phyloP scores from a whole-genome alignment of 2,329 filamentous ascomycete genomes.

The Penicillium sp. region DNA sequence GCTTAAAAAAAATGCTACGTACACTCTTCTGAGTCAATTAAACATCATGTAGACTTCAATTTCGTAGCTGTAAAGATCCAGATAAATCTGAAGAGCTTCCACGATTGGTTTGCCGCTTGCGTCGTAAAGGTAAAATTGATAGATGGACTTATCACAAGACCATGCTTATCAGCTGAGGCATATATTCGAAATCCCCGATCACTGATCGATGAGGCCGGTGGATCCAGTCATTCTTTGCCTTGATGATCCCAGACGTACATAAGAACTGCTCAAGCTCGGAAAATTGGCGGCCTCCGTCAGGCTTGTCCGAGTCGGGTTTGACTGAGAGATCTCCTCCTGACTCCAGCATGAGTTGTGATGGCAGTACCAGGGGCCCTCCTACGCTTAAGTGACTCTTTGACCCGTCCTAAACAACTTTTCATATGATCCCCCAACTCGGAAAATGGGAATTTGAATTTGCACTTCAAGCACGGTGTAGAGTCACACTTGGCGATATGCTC shows the following conservation, averaged over 20 bases:
- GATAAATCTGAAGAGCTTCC: background rate
- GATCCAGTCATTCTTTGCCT: background rate
- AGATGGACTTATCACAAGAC: background rate
- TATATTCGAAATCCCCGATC: background rate
- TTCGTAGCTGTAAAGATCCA: background rate
- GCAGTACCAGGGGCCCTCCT: background rate
- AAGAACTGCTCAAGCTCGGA: background rate
- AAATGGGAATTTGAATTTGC: background rate
- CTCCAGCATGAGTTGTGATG: background rate
- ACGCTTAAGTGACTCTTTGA: background rate
- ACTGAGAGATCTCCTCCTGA: background rate
- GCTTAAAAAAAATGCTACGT: constrained; percentile 25
- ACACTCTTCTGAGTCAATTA: constrained; percentile 25
- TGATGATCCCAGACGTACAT: background rate
- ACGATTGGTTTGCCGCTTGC: background rate
- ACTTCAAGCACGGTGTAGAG: background rate
- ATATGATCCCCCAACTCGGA: too few relatives aligned
- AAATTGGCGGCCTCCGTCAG: background rate
- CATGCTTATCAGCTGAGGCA: background rate
- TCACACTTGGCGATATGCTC: background rate
- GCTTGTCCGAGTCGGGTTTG: too few relatives aligned
- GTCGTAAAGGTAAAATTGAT: background rate
- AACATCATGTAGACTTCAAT: constrained; percentile 3
- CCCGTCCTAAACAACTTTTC: background rate
- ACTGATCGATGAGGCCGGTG: background rate